Percentiles rank a stretch among this genome's conserved stretches.
Evolutionary conservation across 306 rosid species (phyloP).

Genomic region (Calophaca sinica): DNA sequence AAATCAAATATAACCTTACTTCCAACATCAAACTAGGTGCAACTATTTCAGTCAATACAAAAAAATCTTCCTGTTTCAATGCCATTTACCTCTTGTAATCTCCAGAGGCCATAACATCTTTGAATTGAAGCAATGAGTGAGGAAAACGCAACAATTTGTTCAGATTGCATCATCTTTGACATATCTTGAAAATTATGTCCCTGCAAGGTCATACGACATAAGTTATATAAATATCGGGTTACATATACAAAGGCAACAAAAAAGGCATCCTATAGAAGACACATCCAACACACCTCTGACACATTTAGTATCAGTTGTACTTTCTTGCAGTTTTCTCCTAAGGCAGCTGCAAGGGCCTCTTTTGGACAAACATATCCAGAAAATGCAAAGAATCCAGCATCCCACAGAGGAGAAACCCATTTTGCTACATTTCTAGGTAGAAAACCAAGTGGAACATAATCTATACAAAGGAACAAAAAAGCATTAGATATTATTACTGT

Average conservation of each 20-base stretch:
- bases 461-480: slow-evolving; percentile 49
- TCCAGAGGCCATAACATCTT: slow-evolving; percentile 77
- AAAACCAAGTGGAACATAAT: slow-evolving; percentile 77
- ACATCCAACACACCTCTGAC: slow-evolving; percentile 60
- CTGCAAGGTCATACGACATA: slow-evolving; percentile 51
- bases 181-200: slow-evolving; percentile 67
- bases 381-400: slow-evolving; percentile 74
- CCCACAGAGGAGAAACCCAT: slow-evolving; percentile 91
- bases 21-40: slow-evolving; percentile 34
- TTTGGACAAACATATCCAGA: slow-evolving; percentile 70
- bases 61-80: slow-evolving; percentile 36
- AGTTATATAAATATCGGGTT: slow-evolving; percentile 32
- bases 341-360: slow-evolving; percentile 76
- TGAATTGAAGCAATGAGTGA: slow-evolving; percentile 70
- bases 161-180: slow-evolving; percentile 59
- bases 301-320: slow-evolving; percentile 59
- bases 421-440: slow-evolving; percentile 75
- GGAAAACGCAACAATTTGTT: slow-evolving; percentile 63
- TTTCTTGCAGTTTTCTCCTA: slow-evolving; percentile 65
- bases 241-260: slow-evolving; percentile 34
- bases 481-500: slow-evolving; percentile 29
- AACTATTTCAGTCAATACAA: slow-evolving; percentile 26
- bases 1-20: slow-evolving; percentile 28
- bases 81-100: slow-evolving; percentile 73
- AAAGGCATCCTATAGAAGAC: slow-evolving; percentile 33